Evolutionary conservation across 345 rosid genomes (phyloP), one percentile per base, ranked within the genome.

Genomic region (Ceriops decandra): DNA sequence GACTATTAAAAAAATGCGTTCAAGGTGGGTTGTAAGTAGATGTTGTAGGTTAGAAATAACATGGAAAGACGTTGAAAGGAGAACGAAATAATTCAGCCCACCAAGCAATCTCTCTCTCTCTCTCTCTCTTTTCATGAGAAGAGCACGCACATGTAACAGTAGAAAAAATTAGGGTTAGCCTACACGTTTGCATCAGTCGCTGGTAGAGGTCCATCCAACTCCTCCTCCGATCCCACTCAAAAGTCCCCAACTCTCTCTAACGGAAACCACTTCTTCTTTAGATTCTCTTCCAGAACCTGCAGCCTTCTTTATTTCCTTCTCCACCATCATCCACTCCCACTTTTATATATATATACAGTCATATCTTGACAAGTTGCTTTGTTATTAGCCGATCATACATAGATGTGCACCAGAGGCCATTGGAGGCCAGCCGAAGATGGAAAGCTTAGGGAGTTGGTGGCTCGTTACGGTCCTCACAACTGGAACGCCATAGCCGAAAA

Each of bases 401-500:
- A 56, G 59, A 56, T 88, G 93, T 86, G 90, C 52, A 80, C 73
- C 63, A 80, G 93, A 81, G 93, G 93, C 72, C 93, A 88, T 26
- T 88, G 93, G 93, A 84, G 90, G 75, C 88, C 90, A 38, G 80
- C 87, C 0, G 93, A 86, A 77, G 93, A 88, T 63, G 93, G 86
- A 70, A 85, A 78, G 81, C 93, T 88, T 3, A 73, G 81, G 67
- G 89, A 83, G 79, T 73, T 86, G 72, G 93, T 88, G 16, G 81
- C 84, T 53, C 79, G 83, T 13, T 85, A 84, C 31, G 93, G 93
- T 8, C 93, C 93, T 52, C 93, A 88, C 74, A 88, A 88, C 67
- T 88, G 93, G 93, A 88, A 88, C 86, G 87, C 93, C 80, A 86
- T 88, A 71, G 93, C 93, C 19, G 84, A 77, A 57, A 83, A 85